Percentiles rank a stretch among this genome's conserved stretches.
phyloP scores from a whole-genome alignment of 2,329 filamentous ascomycete species.

The Herpotrichia juniperi region DNA sequence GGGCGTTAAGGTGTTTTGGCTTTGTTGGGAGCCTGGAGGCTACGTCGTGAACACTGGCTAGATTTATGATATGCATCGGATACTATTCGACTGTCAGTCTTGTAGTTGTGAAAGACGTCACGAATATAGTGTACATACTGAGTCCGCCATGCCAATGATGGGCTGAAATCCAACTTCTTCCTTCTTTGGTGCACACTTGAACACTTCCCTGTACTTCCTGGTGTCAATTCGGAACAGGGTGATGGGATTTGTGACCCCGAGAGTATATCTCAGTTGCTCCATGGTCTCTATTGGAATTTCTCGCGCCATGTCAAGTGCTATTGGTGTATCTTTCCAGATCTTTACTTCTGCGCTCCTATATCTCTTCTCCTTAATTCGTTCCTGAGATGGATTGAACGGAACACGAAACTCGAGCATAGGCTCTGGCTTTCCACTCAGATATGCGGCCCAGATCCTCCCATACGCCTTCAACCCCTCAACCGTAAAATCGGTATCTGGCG shows the following conservation, averaged over 20 bases:
- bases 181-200: constrained; percentile 64
- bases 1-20: constrained; percentile 62
- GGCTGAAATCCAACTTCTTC: constrained; percentile 68
- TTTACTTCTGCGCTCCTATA: constrained; percentile 67
- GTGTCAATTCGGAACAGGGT: constrained; percentile 73
- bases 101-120: not conserved
- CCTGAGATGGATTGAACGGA: constrained; percentile 66
- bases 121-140: constrained; percentile 57
- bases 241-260: constrained; percentile 70
- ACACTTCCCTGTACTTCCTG: constrained; percentile 62
- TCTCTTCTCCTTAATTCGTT: constrained; percentile 63
- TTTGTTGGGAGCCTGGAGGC: constrained; percentile 63
- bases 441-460: constrained; percentile 41
- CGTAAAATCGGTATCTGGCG: constrained; percentile 42
- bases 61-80: constrained; percentile 71
- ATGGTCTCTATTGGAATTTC: constrained; percentile 62
- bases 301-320: constrained; percentile 52
- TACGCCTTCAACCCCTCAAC: constrained; percentile 39
- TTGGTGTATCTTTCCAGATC: constrained; percentile 67
- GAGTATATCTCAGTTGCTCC: constrained; percentile 66
- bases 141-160: constrained; percentile 72
- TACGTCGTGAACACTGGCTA: constrained; percentile 68
- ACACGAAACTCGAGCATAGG: constrained; percentile 70
- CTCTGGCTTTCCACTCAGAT: constrained; percentile 48
- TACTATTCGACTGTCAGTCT: constrained; percentile 55